These are phyloP conservation scores for Cyberlindnera nakhonratchasimensis DNA, from an alignment of 805 yeast species.

Conservation along the genomic window DNA sequence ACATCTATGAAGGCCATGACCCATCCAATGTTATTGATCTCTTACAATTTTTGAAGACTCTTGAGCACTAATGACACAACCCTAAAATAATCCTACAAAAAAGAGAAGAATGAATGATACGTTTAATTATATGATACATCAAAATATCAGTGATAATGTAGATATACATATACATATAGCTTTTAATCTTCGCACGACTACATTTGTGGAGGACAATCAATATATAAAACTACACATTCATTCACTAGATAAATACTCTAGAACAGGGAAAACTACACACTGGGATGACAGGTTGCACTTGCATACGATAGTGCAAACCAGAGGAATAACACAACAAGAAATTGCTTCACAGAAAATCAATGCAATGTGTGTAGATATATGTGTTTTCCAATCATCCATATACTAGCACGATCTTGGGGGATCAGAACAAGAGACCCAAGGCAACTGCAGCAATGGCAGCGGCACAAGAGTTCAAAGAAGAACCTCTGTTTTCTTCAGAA, in stretches of 20 bases:
- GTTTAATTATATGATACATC: neutral
- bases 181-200: too few species aligned
- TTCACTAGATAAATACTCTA: neutral
- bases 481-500: conserved; percentile 10
- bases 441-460: conserved; percentile 6
- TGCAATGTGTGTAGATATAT: neutral
- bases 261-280: conserved; percentile 1
- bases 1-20: conserved; percentile 28
- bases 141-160: too few species aligned
- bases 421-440: conserved; percentile 8
- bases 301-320: neutral
- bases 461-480: conserved; percentile 9
- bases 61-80: neutral
- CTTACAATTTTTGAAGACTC: conserved; percentile 27
- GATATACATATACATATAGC: too few species aligned
- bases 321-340: neutral
- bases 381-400: neutral
- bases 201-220: too few species aligned
- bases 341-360: neutral
- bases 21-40: conserved; percentile 29
- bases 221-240: neutral
- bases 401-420: neutral
- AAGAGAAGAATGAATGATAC: neutral
- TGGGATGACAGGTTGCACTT: neutral
- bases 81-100: neutral